Evolutionary conservation across 1,284 basidiomycete species (phyloP), one percentile per base, ranked within the genome.

Genomic region (Pseudozyma pruni): DNA sequence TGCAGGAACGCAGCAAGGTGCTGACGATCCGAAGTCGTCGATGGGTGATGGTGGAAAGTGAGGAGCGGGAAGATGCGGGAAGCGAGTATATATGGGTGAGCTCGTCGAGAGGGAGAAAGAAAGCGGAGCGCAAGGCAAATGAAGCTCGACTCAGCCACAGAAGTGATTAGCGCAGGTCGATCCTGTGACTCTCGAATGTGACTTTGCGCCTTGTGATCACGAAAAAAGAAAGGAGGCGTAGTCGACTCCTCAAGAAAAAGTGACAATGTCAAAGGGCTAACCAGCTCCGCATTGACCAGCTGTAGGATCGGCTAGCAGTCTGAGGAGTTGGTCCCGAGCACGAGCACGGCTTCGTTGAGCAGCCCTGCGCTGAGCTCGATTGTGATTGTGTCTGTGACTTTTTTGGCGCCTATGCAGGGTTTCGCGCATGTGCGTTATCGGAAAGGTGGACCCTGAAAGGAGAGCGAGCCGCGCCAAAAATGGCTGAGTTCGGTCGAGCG

Each of bases 341-440:
- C 27, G 27, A 29, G 27, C 27, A 29, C 6, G 27, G 7, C 27
- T 6, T 11, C 11, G 7, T 29, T 11, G 27, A 29, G 27, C 27
- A 6, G 7, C 6, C 27, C 27, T 29, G 27, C 27, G 27, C 27
- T 29, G 6, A 6, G 11, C 7, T 29, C 27, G 11, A 29, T 6
- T 29, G 22, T 29, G 31, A 25, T 29, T 45, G n/a, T n/a, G n/a
- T n/a, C n/a, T n/a, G n/a, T n/a, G n/a, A n/a, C n/a, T n/a, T n/a
- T n/a, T n/a, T n/a, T n/a, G 27, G 27, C 3, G 37, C 39, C 57
- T 7, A 62, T 62, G 60, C 60, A 62, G 60, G 60, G 60, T 56
- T 47, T n/a, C n/a, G n/a, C n/a, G n/a, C 35, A 35, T 32, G 37
- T 60, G 52, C 48, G 47, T 62, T 62, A 56, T 62, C 60, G 33